Evolutionary conservation across 441 rosid genomes (phyloP).

Genomic region (Pelargonium australe): DNA sequence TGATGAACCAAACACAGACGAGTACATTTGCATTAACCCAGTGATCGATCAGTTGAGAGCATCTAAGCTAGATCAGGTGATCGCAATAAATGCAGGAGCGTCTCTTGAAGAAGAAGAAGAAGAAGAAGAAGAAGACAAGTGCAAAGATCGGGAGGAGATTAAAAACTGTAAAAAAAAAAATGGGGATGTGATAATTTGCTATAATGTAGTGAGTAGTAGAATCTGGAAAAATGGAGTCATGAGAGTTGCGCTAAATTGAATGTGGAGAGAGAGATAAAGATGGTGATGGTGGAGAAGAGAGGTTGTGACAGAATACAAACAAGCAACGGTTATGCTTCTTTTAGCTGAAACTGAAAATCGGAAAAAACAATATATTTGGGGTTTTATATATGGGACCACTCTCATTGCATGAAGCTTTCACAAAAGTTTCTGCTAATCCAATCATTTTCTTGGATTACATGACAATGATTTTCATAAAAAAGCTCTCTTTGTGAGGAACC

Average conservation of each 20-base stretch:
- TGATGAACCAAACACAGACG: no score
- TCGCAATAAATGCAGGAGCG: conserved; percentile 34
- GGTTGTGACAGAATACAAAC: conserved; percentile 12
- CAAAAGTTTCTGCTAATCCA: no score
- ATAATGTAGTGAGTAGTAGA: not conserved
- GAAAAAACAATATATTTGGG: not conserved
- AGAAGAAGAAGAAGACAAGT: not conserved
- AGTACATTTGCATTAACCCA: no score
- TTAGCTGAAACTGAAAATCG: conserved; percentile 9
- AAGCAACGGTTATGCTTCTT: conserved; percentile 16
- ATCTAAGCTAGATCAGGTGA: conserved; percentile 21
- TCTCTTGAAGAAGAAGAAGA: conserved; percentile 10
- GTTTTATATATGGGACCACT: not conserved
- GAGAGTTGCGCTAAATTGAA: conserved; percentile 16
- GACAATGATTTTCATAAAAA: no score
- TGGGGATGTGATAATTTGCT: not conserved
- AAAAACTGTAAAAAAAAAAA: conserved; percentile 2
- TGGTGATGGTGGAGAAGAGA: conserved; percentile 13
- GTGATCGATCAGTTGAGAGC: not conserved
- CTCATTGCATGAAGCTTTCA: not conserved
- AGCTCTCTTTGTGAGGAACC: no score
- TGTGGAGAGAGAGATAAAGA: conserved; percentile 5
- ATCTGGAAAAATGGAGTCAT: conserved; percentile 9
- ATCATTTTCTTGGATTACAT: no score
- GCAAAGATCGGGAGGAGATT: conserved; percentile 15